Conservation (phyloP, 345 rosid species). For the Balakata baccata region DNA sequence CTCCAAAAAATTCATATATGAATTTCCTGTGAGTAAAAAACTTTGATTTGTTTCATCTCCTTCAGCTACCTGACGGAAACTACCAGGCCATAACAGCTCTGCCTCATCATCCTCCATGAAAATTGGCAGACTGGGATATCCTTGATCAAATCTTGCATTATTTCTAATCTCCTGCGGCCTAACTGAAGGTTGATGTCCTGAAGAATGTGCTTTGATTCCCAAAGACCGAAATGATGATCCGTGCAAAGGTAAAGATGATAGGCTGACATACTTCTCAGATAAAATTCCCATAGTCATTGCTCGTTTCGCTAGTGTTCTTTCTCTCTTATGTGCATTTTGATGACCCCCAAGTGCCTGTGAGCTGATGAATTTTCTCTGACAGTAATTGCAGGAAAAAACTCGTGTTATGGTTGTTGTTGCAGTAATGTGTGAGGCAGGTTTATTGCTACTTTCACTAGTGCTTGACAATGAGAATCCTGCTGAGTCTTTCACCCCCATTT, state of each 20-base stretch:
- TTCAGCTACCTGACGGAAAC: constrained; percentile 50
- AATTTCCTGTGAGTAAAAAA: constrained; percentile 30
- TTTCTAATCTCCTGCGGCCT: constrained; percentile 44
- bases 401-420: constrained; percentile 22
- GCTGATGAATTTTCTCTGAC: constrained; percentile 28
- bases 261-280: constrained; percentile 24
- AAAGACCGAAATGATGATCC: constrained; percentile 20
- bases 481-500: constrained; percentile 13
- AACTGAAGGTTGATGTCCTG: constrained; percentile 38
- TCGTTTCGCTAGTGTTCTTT: constrained; percentile 26
- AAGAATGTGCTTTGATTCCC: constrained; percentile 49
- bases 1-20: constrained; percentile 37
- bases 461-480: constrained; percentile 51
- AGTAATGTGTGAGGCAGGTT: constrained; percentile 33
- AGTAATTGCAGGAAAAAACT: constrained; percentile 27
- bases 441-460: constrained; percentile 60
- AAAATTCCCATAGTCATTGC: constrained; percentile 34
- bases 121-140: constrained; percentile 44
- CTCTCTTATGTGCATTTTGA: constrained; percentile 29
- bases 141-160: constrained; percentile 48
- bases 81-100: constrained; percentile 71
- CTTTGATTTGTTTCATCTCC: constrained; percentile 26
- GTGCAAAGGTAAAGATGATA: constrained; percentile 28
- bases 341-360: constrained; percentile 33
- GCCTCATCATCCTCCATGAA: constrained; percentile 55